Conservation (phyloP, 257 asterid genomes). For the Solanum dulcamara region DNA sequence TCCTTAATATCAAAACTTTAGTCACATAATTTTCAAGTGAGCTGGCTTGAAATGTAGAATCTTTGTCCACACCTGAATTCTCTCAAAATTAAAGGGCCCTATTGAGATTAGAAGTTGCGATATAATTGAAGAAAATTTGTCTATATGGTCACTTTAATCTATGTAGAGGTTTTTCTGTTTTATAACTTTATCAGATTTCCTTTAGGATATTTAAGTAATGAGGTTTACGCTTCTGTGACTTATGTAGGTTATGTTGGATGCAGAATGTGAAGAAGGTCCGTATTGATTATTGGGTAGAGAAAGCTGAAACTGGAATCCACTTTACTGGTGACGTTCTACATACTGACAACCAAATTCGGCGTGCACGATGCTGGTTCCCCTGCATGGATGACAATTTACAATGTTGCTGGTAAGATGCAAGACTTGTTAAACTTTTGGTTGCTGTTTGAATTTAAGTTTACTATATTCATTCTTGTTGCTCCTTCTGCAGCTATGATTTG, state of each 20-base stretch:
- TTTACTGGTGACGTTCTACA: conserved; percentile 65
- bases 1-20: not conserved
- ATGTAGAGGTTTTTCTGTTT: not conserved
- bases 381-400: conserved; percentile 93
- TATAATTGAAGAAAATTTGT: not conserved
- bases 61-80: not conserved
- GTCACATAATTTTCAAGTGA: not conserved
- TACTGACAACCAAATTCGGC: conserved; percentile 89
- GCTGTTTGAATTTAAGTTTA: not conserved
- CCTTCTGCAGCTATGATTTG: conserved; percentile 67
- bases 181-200: conserved; percentile 3
- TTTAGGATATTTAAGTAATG: conserved; percentile 15
- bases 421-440: not conserved
- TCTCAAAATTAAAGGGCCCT: not conserved
- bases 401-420: conserved; percentile 63
- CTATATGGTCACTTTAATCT: not conserved
- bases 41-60: not conserved
- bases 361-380: conserved; percentile 99
- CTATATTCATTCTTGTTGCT: conserved; percentile 13
- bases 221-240: conserved; percentile 23
- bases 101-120: not conserved
- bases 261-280: conserved; percentile 73
- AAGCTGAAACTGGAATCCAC: conserved; percentile 95
- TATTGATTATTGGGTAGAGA: conserved; percentile 97
- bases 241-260: conserved; percentile 55